Evolutionary conservation across 371 early-diverging fungal genomes (phyloP).

Genomic region (Circinella minor): DNA sequence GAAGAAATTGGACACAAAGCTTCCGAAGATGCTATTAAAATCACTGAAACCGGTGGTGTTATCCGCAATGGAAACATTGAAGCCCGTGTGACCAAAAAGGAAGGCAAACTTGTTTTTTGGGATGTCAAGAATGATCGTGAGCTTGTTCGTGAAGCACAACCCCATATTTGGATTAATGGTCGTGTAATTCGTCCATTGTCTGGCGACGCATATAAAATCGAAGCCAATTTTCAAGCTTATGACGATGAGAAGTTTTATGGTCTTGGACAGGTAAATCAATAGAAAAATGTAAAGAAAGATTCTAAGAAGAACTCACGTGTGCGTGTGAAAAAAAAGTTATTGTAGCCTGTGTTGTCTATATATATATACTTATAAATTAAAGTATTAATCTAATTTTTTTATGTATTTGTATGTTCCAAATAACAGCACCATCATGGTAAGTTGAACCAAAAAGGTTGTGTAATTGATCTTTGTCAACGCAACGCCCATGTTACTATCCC

Average conservation of each 20-base stretch:
- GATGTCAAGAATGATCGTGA: conserved; percentile 21
- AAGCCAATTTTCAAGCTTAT: conserved; percentile 23
- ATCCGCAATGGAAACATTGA: conserved; percentile 25
- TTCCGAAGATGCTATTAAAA: conserved; percentile 3
- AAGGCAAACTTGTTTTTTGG: conserved; percentile 14
- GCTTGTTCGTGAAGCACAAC: conserved; percentile 19
- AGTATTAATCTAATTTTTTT: too few species aligned
- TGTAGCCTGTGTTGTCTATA: too few species aligned
- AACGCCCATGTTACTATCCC: conserved; percentile 24
- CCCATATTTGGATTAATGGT: conserved; percentile 25
- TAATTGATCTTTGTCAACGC: conserved; percentile 22
- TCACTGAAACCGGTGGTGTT: conserved; percentile 10
- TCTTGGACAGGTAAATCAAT: conserved; percentile 20
- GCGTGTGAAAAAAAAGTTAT: too few species aligned
- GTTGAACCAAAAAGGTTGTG: conserved; percentile 25
- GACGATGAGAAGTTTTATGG: conserved; percentile 23
- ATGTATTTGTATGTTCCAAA: background rate
- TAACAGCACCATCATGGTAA: conserved; percentile 17
- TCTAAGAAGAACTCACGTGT: too few species aligned
- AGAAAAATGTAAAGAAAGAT: too few species aligned
- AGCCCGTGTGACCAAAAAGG: conserved; percentile 16
- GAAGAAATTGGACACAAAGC: conserved; percentile 17
- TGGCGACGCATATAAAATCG: conserved; percentile 20
- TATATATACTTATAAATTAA: too few species aligned
- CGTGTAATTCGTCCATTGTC: conserved; percentile 14